Evolutionary conservation across 805 yeast genomes (phyloP).

Genomic region (Zygosaccharomyces kombuchaensis): DNA sequence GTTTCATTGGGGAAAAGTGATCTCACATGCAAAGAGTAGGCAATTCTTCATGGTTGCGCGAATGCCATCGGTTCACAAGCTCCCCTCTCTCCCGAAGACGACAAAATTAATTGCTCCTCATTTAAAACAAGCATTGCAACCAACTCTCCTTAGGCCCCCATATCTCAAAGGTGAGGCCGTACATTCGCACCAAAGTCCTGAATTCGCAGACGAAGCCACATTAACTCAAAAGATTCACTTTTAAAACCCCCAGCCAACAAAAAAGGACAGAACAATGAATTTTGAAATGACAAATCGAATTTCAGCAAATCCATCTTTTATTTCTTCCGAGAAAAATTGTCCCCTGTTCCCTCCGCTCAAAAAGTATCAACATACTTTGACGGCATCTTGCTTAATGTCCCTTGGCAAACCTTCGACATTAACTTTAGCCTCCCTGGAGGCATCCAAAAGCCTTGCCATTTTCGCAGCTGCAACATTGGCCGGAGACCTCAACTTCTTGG

Average conservation of each 20-base stretch:
- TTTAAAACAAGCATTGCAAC: neutral
- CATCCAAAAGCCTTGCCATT: conserved; percentile 40
- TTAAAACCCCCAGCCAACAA: neutral
- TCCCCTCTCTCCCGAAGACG: conserved; percentile 19
- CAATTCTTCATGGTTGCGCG: neutral
- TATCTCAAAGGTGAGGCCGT: neutral
- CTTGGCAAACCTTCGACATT: conserved; percentile 81
- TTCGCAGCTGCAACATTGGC: conserved; percentile 34
- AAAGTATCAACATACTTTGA: conserved; percentile 64
- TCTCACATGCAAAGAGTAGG: neutral
- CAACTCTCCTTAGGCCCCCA: neutral
- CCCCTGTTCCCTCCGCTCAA: neutral
- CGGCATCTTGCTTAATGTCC: conserved; percentile 78
- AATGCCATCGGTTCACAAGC: neutral
- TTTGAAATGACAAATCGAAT: neutral
- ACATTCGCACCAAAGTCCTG: neutral
- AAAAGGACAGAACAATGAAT: neutral
- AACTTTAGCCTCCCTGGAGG: conserved; percentile 68
- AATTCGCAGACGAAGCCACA: neutral
- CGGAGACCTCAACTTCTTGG: conserved; percentile 28
- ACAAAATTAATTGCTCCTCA: conserved; percentile 34
- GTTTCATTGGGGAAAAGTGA: conserved; percentile 9
- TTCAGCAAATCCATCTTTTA: neutral
- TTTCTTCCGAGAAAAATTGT: neutral
- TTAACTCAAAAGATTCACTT: neutral